phyloP scores from a whole-genome alignment of 495 filamentous ascomycete species.

The Lophiostoma macrostomum region DNA sequence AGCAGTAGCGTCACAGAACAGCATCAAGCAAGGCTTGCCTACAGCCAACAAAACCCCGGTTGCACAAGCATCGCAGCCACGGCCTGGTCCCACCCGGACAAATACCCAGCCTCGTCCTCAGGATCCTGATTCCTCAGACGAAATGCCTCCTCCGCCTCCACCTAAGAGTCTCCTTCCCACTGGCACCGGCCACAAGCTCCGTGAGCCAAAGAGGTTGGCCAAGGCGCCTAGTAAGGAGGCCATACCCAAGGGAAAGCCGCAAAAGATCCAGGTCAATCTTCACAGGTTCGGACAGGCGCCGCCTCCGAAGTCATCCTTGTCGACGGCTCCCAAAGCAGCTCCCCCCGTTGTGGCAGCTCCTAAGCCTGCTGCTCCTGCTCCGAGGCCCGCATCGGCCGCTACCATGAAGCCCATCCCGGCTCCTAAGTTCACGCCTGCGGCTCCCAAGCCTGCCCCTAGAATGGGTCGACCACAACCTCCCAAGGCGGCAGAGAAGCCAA shows the following conservation, averaged over 20 bases:
- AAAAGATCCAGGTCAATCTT: constrained; percentile 75
- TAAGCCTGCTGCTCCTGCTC: neutral
- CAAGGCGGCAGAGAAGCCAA: constrained; percentile 19
- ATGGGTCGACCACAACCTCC: constrained; percentile 13
- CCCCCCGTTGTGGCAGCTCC: neutral
- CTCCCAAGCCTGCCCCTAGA: constrained; percentile 14
- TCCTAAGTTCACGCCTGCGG: neutral
- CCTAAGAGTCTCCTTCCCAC: constrained; percentile 52
- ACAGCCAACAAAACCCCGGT: constrained; percentile 23
- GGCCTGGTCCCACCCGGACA: constrained; percentile 18
- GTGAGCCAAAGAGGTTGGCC: constrained; percentile 58
- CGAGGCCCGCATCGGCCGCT: neutral
- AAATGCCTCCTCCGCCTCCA: constrained; percentile 55
- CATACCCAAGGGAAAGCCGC: constrained; percentile 63
- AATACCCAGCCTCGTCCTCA: constrained; percentile 29
- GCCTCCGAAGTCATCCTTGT: constrained; percentile 10
- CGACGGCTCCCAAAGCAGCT: constrained; percentile 3
- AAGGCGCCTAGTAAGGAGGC: constrained; percentile 67
- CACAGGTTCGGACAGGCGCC: constrained; percentile 25
- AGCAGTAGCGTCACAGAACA: constrained; percentile 38
- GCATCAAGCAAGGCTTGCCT: constrained; percentile 33
- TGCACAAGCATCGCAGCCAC: constrained; percentile 5
- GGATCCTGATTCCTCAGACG: constrained; percentile 47
- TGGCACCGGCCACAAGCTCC: constrained; percentile 50
- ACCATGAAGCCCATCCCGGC: neutral